Conservation (phyloP, 2,329 filamentous ascomycete species). For the Teratosphaeria gauchensis region DNA sequence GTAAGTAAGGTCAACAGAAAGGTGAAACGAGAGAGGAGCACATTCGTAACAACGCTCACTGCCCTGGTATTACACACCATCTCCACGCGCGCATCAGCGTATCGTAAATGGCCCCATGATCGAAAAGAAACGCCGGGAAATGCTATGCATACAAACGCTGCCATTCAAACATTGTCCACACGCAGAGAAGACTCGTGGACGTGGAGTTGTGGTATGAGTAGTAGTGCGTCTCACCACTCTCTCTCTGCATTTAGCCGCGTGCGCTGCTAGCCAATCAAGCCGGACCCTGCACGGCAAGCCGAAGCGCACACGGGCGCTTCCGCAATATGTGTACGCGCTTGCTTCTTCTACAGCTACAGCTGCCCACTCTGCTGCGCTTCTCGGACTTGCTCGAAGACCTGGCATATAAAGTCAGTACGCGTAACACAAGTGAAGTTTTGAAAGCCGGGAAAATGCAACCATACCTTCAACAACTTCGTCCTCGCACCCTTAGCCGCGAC, state of each 20-base stretch:
- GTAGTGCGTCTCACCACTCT: background rate
- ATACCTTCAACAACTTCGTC: constrained; percentile 93
- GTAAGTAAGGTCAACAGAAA: too few species aligned
- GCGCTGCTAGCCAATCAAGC: background rate
- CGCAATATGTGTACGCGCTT: background rate
- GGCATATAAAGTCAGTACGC: background rate
- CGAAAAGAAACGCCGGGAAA: background rate
- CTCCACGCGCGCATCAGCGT: too few species aligned
- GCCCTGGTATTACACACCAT: too few species aligned
- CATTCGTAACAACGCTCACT: too few species aligned
- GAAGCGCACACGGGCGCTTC: background rate
- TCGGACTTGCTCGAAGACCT: constrained; percentile 10
- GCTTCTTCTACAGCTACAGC: background rate
- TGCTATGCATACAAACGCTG: background rate
- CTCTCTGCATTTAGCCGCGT: background rate
- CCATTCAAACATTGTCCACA: background rate
- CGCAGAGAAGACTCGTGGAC: background rate
- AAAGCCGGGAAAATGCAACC: background rate
- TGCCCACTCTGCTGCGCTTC: constrained; percentile 6
- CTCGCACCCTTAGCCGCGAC: constrained; percentile 91
- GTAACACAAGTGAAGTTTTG: background rate
- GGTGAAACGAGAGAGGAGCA: background rate
- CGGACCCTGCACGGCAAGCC: background rate
- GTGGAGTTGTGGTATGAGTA: background rate
- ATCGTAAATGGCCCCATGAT: too few species aligned